Base-by-base conservation (phyloP, 2,329 filamentous ascomycete genomes). In the Cyanodermella asteris region DNA sequence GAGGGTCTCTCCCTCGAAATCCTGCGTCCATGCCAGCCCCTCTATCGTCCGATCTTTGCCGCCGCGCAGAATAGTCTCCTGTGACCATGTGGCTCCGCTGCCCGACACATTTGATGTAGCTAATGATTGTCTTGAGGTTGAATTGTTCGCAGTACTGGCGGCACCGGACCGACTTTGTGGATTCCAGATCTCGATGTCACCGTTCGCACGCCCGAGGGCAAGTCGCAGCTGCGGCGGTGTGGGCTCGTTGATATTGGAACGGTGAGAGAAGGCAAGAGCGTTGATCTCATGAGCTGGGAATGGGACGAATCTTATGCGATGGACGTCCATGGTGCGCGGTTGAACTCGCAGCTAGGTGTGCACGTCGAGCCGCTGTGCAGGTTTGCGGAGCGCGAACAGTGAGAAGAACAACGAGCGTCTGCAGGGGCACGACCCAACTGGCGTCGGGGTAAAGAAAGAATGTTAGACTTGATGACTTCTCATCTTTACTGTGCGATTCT, bases 301-400 rank as follows among this genome's bases (percentile, higher is more conserved):
- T 20, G 77, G 76, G 38, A 97, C 75, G 53, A 97, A 97, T 44
- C 87, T 78, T 45, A 82, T 91, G 41, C 87, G 78, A 57, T 97
- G 87, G 45, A 97, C 73, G 53, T 94, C 84, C 84, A 94, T 93
- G 31, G n/a, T n/a, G n/a, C n/a, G n/a, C n/a, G n/a, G n/a, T n/a
- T n/a, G n/a, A n/a, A n/a, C 22, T 43, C 30, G 28, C 5, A 9
- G 7, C 4, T 27, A 12, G 13, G 13, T 23, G 12, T 23, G 17
- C 17, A 25, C 14, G 12, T 27, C 16, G 22, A 7, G 8, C 12
- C 10, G 12, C 12, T 13, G 22, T 8, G n/a, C n/a, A n/a, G 8
- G 6, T 21, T 10, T 13, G 11, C 20, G 11, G 20, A 21, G 20
- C 5, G 18, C 18, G 20, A 5, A n/a, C n/a, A n/a, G n/a, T n/a